Percentiles rank a stretch among this genome's conserved stretches.
These are phyloP conservation scores for Sporisorium scitamineum DNA, from an alignment of 1,284 basidiomycete species.

Conservation along the genomic window DNA sequence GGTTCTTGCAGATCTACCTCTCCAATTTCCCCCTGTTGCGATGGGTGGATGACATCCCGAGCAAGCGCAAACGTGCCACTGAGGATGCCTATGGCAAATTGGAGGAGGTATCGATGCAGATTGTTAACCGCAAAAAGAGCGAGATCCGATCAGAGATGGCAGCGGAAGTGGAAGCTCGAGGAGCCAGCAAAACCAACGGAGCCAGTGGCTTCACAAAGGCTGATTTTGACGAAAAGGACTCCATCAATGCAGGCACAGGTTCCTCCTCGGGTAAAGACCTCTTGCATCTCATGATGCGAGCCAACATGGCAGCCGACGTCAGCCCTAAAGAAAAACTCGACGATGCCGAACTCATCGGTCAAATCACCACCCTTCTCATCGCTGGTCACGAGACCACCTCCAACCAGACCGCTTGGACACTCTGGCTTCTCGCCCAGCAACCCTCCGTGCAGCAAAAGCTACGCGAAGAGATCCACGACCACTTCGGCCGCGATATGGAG, in stretches of 20 bases:
- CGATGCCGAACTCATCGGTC: conserved; percentile 60
- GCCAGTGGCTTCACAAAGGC: conserved; percentile 45
- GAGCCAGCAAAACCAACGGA: neutral
- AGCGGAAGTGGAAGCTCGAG: conserved; percentile 21
- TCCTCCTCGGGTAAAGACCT: conserved; percentile 54
- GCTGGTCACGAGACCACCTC: conserved; percentile 67
- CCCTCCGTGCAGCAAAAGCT: conserved; percentile 48
- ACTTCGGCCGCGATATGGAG: conserved; percentile 37
- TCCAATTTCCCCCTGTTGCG: conserved; percentile 46
- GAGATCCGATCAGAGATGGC: conserved; percentile 57
- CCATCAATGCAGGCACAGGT: conserved; percentile 1
- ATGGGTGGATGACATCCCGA: conserved; percentile 62
- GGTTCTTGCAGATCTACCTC: conserved; percentile 53
- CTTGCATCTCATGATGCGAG: conserved; percentile 62
- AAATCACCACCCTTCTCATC: conserved; percentile 64
- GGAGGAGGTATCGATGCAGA: conserved; percentile 43
- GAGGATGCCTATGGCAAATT: conserved; percentile 37
- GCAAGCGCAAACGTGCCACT: conserved; percentile 42
- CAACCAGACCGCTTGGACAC: conserved; percentile 62
- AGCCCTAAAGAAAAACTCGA: conserved; percentile 40
- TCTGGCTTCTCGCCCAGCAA: conserved; percentile 50
- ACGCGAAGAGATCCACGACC: conserved; percentile 57
- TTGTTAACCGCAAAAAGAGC: conserved; percentile 50
- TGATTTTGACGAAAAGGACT: conserved; percentile 49
- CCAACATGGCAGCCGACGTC: conserved; percentile 63